A percentile compares a stretch with the other conserved stretches of the same genome.
Evolutionary conservation across 495 filamentous ascomycete species (phyloP).

Genomic region (Haplographium delicatum): DNA sequence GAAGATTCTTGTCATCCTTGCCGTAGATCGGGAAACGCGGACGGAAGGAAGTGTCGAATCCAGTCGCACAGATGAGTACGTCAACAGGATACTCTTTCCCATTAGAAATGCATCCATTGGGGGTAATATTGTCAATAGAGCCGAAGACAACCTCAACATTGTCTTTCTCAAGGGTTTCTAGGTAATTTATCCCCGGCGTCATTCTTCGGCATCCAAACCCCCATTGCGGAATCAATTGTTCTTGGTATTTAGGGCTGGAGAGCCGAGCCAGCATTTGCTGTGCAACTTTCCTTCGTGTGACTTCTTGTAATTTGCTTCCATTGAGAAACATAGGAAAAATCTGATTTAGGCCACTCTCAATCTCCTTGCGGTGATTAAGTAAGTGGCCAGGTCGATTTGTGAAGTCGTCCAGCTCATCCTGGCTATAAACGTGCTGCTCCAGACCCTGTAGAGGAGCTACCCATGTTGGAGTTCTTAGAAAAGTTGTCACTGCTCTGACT

Average conservation of each 20-base stretch:
- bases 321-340: neutral
- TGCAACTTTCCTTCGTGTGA: neutral
- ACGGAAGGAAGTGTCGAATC: conserved; percentile 25
- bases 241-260: neutral
- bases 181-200: neutral
- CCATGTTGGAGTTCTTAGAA: conserved; percentile 58
- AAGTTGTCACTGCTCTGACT: conserved; percentile 57
- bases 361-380: neutral
- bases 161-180: neutral
- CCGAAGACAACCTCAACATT: neutral
- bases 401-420: neutral
- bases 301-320: neutral
- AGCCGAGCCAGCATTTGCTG: no score
- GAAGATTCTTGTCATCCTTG: no score
- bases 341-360: neutral
- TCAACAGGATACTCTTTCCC: neutral
- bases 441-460: conserved; percentile 39
- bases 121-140: neutral
- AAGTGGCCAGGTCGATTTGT: neutral
- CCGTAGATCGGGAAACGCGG: no score
- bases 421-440: neutral
- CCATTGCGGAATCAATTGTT: neutral
- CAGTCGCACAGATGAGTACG: conserved; percentile 7
- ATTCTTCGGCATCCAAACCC: neutral
- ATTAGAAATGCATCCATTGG: neutral